Evolutionary conservation across 805 yeast species (phyloP), one percentile per base, ranked within the genome.

Genomic region (Kodamaea sagamina): DNA sequence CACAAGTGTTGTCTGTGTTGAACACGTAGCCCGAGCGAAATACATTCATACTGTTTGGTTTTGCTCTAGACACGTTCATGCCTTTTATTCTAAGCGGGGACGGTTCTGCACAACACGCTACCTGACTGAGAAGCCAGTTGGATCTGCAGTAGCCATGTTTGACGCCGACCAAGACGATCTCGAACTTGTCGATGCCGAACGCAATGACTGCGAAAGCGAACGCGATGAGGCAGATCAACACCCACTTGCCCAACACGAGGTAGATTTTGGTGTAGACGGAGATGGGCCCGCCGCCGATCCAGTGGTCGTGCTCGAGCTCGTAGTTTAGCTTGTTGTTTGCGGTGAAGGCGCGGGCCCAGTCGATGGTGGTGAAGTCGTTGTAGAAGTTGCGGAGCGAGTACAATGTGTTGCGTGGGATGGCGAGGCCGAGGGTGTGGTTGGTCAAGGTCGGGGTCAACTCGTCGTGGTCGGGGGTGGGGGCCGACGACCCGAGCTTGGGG

Each of bases 351-450:
- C 69, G 67, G 2, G 76, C 72, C 83, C 84, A 79, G 58, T 79
- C 84, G 12, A 78, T 75, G 13, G 82, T 77, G 16, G 84, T 78
- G 58, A 78, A 79, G 57, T 79, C 82, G 53, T 79, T 80, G 54
- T 79, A 79, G 61, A 64, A 76, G 48, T 64, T 67, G 18, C 74
- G 42, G 12, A 57, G 35, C 11, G 57, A 18, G 42, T 50, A 54
- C 18, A 58, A 43, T 4, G 55, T 36, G 21, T 48, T 52, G 19
- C 57, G 52, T 11, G 52, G 32, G 32, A 17, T 18, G 15, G 32
- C 26, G 36, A 84, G 82, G 61, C 80, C 39, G 77, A 78, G 73
- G 22, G 46, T 22, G 13, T 37, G 40, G 32, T 37, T 37, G 4
- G 32, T 37, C 24, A 17, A 27, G 10, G 40, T 37, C 7, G 40